phyloP scores from a whole-genome alignment of 169 alveolate species.

The Cyclospora cayetanensis region DNA sequence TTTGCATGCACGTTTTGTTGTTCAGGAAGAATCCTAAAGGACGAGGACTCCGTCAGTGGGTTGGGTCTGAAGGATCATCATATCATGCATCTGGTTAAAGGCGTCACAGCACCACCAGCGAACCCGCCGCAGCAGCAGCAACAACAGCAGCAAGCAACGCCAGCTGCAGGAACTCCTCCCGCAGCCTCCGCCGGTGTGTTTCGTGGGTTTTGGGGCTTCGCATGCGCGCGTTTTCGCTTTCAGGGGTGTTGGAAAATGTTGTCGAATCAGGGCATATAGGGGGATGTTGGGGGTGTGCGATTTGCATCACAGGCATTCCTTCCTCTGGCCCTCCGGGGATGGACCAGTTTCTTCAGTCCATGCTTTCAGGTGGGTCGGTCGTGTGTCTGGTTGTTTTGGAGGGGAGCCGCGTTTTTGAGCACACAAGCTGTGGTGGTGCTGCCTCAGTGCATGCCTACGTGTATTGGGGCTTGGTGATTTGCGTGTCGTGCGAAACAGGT shows the following conservation, averaged over 20 bases:
- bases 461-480: background rate
- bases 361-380: background rate
- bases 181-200: slow-evolving; percentile 51
- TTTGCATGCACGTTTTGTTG: background rate
- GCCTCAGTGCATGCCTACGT: background rate
- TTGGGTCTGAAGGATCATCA: slow-evolving; percentile 88
- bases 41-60: slow-evolving; percentile 82
- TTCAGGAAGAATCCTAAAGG: slow-evolving; percentile 90
- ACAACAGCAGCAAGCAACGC: background rate
- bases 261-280: background rate
- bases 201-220: background rate
- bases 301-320: background rate
- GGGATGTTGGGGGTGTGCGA: background rate
- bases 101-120: slow-evolving; percentile 79
- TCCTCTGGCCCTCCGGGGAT: background rate
- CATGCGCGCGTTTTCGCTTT: background rate
- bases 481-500: background rate
- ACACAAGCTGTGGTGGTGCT: background rate
- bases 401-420: background rate
- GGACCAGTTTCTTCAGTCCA: background rate
- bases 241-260: background rate
- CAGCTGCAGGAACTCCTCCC: slow-evolving; percentile 19
- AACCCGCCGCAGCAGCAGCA: slow-evolving; percentile 46
- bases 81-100: slow-evolving; percentile 90
- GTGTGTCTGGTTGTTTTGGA: background rate